Conservation (phyloP, 208 protist species). For the Leishmania guyanensis region DNA sequence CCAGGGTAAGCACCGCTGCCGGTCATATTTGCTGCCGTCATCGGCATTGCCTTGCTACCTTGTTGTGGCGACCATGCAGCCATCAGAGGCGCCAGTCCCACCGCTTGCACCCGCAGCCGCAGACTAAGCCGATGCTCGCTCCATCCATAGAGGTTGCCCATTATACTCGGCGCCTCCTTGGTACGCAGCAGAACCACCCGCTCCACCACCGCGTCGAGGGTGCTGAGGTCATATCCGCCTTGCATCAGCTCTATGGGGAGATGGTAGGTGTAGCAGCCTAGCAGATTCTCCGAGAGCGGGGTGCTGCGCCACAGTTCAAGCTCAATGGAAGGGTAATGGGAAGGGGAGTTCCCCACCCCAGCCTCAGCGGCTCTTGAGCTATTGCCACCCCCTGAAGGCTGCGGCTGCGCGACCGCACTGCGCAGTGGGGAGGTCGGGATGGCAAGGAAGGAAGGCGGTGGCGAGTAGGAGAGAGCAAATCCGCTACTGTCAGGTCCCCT, state of each 20-base stretch:
- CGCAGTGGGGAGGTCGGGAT: neutral
- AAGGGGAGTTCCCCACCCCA: neutral
- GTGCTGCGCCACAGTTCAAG: slow-evolving; percentile 69
- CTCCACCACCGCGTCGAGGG: slow-evolving; percentile 20
- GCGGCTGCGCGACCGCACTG: neutral
- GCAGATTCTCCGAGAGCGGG: slow-evolving; percentile 34
- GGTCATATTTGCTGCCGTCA: neutral
- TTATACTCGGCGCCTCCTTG: slow-evolving; percentile 23
- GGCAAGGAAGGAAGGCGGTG: slow-evolving; percentile 1
- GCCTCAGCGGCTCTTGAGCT: neutral
- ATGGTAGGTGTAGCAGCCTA: slow-evolving; percentile 44
- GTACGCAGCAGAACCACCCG: slow-evolving; percentile 21
- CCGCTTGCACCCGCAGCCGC: slow-evolving; percentile 33
- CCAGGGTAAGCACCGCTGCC: slow-evolving; percentile 5
- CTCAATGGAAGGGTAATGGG: slow-evolving; percentile 34
- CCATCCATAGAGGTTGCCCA: slow-evolving; percentile 31
- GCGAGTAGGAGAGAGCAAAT: neutral
- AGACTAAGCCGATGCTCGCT: slow-evolving; percentile 32
- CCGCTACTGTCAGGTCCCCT: neutral
- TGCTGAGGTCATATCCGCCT: slow-evolving; percentile 10
- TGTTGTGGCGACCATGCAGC: slow-evolving; percentile 1
- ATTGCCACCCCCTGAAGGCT: neutral
- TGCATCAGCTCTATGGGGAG: slow-evolving; percentile 39
- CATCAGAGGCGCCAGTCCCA: slow-evolving; percentile 17
- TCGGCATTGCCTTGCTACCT: neutral